A percentile compares a stretch with the other conserved stretches of the same genome.
Evolutionary conservation across 768 basidiomycete species (phyloP).

Genomic region (Boletus sp.): DNA sequence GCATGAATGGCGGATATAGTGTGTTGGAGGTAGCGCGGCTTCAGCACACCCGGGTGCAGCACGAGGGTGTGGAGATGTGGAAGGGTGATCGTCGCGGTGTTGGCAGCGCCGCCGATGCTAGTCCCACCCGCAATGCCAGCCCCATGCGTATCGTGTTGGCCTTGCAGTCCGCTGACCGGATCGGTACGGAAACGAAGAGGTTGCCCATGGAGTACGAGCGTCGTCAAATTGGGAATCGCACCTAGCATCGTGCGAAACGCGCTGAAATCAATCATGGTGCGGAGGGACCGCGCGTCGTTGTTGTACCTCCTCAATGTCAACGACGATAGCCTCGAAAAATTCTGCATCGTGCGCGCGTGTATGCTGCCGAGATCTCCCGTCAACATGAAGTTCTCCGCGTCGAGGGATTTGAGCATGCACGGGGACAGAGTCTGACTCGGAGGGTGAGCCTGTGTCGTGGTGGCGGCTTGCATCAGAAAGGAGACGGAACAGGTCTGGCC

Average conservation of each 20-base stretch:
- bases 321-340: conserved; percentile 22
- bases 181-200: conserved; percentile 25
- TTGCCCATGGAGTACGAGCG: conserved; percentile 27
- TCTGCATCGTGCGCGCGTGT: conserved; percentile 11
- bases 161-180: conserved; percentile 7
- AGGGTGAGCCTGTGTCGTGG: not conserved
- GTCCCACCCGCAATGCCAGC: not conserved
- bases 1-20: conserved; percentile 28
- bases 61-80: conserved; percentile 30
- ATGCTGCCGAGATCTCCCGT: conserved; percentile 18
- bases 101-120: not conserved
- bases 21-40: conserved; percentile 32
- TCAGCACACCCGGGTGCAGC: conserved; percentile 28
- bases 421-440: not conserved
- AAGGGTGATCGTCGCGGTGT: conserved; percentile 11
- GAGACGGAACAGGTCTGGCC: conserved; percentile 27
- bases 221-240: conserved; percentile 23
- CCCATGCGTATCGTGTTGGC: not conserved
- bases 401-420: conserved; percentile 25
- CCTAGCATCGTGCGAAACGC: conserved; percentile 25
- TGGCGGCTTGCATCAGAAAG: conserved; percentile 21
- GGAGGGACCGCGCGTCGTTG: conserved; percentile 25
- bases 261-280: conserved; percentile 29
- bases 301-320: conserved; percentile 28
- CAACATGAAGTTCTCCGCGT: conserved; percentile 28